Evolutionary conservation across 2,329 filamentous ascomycete genomes (phyloP), one percentile per base, ranked within the genome.

Genomic region (Claviceps purpurea): DNA sequence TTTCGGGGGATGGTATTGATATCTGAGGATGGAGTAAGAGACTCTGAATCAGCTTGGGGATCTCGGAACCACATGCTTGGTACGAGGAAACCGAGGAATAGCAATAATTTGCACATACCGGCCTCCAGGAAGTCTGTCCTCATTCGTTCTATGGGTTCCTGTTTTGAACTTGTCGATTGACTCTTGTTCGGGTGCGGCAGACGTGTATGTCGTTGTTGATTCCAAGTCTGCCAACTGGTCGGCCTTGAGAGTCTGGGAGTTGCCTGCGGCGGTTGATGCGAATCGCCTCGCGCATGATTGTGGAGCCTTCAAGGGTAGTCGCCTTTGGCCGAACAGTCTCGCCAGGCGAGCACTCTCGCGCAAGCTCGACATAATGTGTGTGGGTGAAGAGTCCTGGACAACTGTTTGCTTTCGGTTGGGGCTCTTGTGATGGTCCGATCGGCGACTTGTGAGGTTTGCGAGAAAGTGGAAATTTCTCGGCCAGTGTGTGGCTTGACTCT

Each of bases 1-100:
- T 72, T 91, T 93, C 57, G 93, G 93, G 49, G 91, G 85, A 58
- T 90, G 89, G 70, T 86, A 97, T 70, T 95, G 87, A 73, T 97
- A 98, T 77, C 91, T 95, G 56, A 16, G n/a, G 34, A n/a, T 37
- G 34, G 5, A 14, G n/a, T 11, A 16, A 16, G 16, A 42, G 16
- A n/a, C 10, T 44, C 30, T 22, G 22, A 40, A 42, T 52, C 8
- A 54, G 47, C 20, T 14, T 47, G 38, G 22, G 22, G 16, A 34
- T 34, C 30, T 34, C 30, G 30, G 10, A 11, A 34, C 30, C 30
- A 34, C 30, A 11, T 4, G 30, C 30, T 34, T 34, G 30, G 3
- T 34, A 3, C 30, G 30, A 34, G 30, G 10, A 10, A 34, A 11
- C 30, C 30, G 30, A 34, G 30, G 30, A 34, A 34, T 34, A 34